Evolutionary conservation across 2,329 filamentous ascomycete species (phyloP).

Genomic region (Leptographium radiaticola): DNA sequence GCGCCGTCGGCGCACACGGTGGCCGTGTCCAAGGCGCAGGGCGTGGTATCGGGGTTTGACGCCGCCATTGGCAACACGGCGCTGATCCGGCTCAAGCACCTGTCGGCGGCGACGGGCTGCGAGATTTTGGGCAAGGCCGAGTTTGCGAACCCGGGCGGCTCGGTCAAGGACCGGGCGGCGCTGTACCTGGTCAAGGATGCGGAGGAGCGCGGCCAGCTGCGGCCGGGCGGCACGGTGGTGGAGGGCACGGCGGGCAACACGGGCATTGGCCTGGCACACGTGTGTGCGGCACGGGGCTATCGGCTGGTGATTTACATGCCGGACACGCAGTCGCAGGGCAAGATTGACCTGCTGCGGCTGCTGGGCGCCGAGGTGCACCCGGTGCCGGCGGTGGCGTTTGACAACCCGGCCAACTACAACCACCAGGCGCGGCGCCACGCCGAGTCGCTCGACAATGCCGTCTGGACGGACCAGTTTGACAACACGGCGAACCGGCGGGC

Average conservation of each 20-base stretch:
- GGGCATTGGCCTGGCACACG: constrained; percentile 92
- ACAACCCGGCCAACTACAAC: constrained; percentile 95
- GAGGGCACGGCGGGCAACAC: constrained; percentile 98
- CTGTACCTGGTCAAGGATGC: constrained; percentile 90
- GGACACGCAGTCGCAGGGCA: constrained; percentile 94
- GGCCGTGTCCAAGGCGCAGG: constrained; percentile 66
- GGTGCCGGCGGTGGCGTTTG: constrained; percentile 88
- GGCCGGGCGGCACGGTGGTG: constrained; percentile 71
- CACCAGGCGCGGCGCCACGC: constrained; percentile 87
- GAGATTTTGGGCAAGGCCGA: constrained; percentile 93
- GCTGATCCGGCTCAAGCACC: constrained; percentile 74
- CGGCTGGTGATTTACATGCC: constrained; percentile 99
- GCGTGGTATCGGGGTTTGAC: constrained; percentile 62
- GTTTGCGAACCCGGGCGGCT: constrained; percentile 96
- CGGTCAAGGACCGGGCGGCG: constrained; percentile 90
- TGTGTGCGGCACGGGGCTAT: constrained; percentile 86
- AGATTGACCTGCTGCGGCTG: constrained; percentile 83
- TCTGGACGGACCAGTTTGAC: constrained; percentile 99
- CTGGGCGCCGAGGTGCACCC: constrained; percentile 92
- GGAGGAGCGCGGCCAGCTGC: constrained; percentile 72
- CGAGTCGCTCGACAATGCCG: constrained; percentile 71
- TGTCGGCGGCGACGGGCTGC: constrained; percentile 86
- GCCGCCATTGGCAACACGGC: constrained; percentile 98
- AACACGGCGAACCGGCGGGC: constrained; percentile 88
- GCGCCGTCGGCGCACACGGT: constrained; percentile 48